These are phyloP conservation scores for Colletotrichum zoysiae DNA, from an alignment of 2,329 filamentous ascomycete genomes.

Conservation along the genomic window DNA sequence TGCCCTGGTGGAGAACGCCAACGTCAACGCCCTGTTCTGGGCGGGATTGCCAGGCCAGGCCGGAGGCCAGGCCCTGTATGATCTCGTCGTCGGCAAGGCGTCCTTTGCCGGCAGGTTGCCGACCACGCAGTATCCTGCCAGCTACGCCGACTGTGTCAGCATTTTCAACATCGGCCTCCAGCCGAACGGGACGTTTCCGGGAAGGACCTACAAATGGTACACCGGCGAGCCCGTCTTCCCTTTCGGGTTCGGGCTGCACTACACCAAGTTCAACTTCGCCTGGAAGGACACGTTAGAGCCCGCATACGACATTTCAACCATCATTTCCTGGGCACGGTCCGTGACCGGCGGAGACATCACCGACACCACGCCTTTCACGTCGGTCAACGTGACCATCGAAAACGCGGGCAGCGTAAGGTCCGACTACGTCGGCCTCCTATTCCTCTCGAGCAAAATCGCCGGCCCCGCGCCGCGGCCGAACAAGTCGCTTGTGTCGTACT, in stretches of 20 bases:
- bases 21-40: conserved; percentile 15
- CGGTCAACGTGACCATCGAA: neutral
- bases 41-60: neutral
- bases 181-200: neutral
- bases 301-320: neutral
- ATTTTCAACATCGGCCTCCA: neutral
- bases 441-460: neutral
- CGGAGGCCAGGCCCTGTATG: conserved; percentile 62
- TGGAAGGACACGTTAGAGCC: neutral
- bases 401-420: neutral
- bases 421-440: neutral
- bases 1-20: conserved; percentile 40
- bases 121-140: conserved; percentile 66
- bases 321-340: neutral
- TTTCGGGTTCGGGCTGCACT: neutral
- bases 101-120: conserved; percentile 67
- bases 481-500: neutral
- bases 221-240: neutral
- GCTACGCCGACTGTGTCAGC: conserved; percentile 52
- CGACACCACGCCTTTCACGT: neutral
- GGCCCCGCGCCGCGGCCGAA: neutral
- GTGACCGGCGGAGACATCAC: neutral
- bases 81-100: conserved; percentile 63
- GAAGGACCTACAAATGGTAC: neutral
- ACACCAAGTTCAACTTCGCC: neutral